Evolutionary conservation across 2,329 filamentous ascomycete species (phyloP).

Genomic region (Tolypocladium ophioglossoides): DNA sequence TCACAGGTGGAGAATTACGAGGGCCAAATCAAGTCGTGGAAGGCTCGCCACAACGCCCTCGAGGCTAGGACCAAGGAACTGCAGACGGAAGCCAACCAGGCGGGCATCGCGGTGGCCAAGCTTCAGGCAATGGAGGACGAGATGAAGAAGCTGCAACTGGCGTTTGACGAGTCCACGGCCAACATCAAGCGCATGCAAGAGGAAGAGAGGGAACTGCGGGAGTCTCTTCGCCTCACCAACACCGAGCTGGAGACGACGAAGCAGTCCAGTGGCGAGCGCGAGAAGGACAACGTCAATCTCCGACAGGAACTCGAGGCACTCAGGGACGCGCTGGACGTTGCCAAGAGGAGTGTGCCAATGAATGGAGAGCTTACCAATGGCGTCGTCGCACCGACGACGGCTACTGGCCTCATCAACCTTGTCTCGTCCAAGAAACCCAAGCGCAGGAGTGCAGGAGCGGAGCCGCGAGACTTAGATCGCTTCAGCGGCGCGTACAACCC

Average conservation of each 20-base stretch:
- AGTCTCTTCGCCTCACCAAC: conserved; percentile 69
- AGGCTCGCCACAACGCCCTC: conserved; percentile 79
- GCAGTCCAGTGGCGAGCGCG: conserved; percentile 62
- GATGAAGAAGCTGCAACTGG: conserved; percentile 82
- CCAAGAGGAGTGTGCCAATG: conserved; percentile 65
- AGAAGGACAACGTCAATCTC: conserved; percentile 76
- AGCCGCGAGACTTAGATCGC: conserved; percentile 75
- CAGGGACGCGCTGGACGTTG: conserved; percentile 84
- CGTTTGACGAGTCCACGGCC: conserved; percentile 78
- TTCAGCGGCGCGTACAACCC: conserved; percentile 92
- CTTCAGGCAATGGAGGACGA: conserved; percentile 89
- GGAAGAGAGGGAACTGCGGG: conserved; percentile 77
- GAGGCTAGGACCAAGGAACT: conserved; percentile 88
- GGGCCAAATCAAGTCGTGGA: conserved; percentile 90
- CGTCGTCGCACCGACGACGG: conserved; percentile 35
- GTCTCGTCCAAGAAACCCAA: conserved; percentile 97
- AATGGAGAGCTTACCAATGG: conserved; percentile 49
- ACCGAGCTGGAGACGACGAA: conserved; percentile 73
- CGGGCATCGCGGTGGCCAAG: conserved; percentile 86
- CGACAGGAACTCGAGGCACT: conserved; percentile 83
- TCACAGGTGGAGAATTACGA: conserved; percentile 94
- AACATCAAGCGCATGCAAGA: conserved; percentile 94
- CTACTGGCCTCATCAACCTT: conserved; percentile 83
- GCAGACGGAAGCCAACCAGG: conserved; percentile 94
- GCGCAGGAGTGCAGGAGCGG: conserved; percentile 80